Base-by-base conservation (phyloP, 805 yeast genomes). In the Komagataella pseudopastoris region DNA sequence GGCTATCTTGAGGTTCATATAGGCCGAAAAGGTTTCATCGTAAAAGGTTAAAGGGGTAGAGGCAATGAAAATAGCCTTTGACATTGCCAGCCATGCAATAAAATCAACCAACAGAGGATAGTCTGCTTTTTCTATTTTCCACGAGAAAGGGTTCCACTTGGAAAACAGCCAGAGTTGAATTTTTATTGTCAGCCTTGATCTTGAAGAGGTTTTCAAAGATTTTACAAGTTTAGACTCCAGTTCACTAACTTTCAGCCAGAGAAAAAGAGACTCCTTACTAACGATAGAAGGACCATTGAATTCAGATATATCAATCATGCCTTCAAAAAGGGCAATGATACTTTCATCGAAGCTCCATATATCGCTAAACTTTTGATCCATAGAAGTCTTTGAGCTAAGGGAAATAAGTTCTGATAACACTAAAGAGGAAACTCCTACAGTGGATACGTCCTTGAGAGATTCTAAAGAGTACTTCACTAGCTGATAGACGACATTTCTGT, bases 251-350 rank as follows among this genome's bases (percentile, higher is more conserved):
- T 68, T 56, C 50, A 68, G 63, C 90, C 90, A 84, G 55, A 83
- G 77, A 12, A 60, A 55, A 24, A 78, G 63, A 3, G 84, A 66
- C 49, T 73, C 77, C 46, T 73, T 65, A 48, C 73, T 68, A 1
- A 81, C 50, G 1, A 55, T 22, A 1, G 64, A 59, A 2, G 93
- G 91, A 0, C 91, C 91, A 60, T 75, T 77, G 0, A 81, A 66
- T 47, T 78, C 83, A 0, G 85, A 66, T 5, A 76, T 59, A 44
- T 81, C 84, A 48, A 76, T 64, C 1, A 80, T 50, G 24, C 74
- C 75, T 46, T 74, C 75, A 36, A 81, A 61, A 6, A 80, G 39
- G 4, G n/a, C 39, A 30, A 10, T 30, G 39, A 30, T 30, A 14
- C 14, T 30, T 30, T 30, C 39, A 10, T 10, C 39, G 8, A 30